A percentile compares a stretch with the other conserved stretches of the same genome.
These are phyloP conservation scores for Copromyces sp. DNA, from an alignment of 495 filamentous ascomycete species.

Conservation along the genomic window DNA sequence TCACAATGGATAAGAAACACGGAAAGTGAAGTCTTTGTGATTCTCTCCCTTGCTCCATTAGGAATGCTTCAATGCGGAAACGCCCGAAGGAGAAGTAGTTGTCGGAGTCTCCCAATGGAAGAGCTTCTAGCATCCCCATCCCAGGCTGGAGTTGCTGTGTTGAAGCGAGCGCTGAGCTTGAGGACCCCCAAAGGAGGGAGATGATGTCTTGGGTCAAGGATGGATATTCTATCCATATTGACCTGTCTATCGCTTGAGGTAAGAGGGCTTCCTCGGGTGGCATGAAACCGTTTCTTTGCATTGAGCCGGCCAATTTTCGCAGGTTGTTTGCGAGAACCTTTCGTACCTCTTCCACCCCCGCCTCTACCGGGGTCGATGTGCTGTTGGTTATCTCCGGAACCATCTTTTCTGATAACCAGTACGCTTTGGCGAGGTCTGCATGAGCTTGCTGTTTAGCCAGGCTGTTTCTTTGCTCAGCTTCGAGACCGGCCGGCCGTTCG, in stretches of 20 bases:
- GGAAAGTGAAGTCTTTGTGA: conserved; percentile 54
- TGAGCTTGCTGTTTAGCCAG: conserved; percentile 54
- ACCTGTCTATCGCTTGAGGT: conserved; percentile 57
- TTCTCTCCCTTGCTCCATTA: conserved; percentile 58
- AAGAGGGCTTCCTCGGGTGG: conserved; percentile 52
- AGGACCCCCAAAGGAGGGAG: conserved; percentile 51
- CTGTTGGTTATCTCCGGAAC: conserved; percentile 41
- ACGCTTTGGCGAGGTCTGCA: conserved; percentile 68
- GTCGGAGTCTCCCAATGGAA: conserved; percentile 63
- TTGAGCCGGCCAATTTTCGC: conserved; percentile 64
- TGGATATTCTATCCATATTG: conserved; percentile 67
- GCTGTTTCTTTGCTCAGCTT: conserved; percentile 28
- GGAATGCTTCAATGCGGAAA: conserved; percentile 56
- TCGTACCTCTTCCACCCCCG: conserved; percentile 40
- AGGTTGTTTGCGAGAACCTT: conserved; percentile 51
- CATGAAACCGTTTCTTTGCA: conserved; percentile 70
- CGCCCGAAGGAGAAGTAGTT: conserved; percentile 63
- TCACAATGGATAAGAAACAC: conserved; percentile 61
- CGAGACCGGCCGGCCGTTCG: conserved; percentile 41
- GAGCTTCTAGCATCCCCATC: conserved; percentile 49
- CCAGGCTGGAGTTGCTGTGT: conserved; percentile 20
- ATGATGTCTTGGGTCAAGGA: conserved; percentile 56
- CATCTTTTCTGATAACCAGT: conserved; percentile 67
- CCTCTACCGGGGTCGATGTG: conserved; percentile 22
- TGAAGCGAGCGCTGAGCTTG: conserved; percentile 36